These are phyloP conservation scores for Neurospora sublineolata DNA, from an alignment of 495 filamentous ascomycete genomes.

Conservation along the genomic window DNA sequence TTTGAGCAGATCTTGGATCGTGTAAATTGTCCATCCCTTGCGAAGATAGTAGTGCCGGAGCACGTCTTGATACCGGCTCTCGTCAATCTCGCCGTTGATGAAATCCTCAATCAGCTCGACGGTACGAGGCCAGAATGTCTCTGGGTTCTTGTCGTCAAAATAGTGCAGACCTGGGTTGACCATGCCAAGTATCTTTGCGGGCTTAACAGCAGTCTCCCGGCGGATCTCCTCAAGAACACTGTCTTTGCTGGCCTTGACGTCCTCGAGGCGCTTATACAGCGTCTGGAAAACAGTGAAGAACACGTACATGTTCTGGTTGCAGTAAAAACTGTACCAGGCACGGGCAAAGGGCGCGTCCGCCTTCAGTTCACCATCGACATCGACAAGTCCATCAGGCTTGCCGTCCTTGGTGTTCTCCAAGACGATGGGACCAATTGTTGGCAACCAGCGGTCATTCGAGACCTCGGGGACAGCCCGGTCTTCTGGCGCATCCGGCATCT, in stretches of 20 bases:
- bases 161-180: conserved; percentile 39
- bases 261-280: conserved; percentile 69
- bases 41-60: conserved; percentile 80
- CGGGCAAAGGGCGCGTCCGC: conserved; percentile 74
- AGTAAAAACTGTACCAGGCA: conserved; percentile 72
- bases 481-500: conserved; percentile 43
- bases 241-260: conserved; percentile 66
- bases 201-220: conserved; percentile 56
- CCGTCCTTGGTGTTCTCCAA: conserved; percentile 27
- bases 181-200: conserved; percentile 69
- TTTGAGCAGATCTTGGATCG: conserved; percentile 71
- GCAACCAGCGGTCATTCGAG: conserved; percentile 45
- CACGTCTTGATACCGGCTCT: conserved; percentile 71
- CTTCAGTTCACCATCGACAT: conserved; percentile 50
- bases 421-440: conserved; percentile 35
- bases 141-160: conserved; percentile 30
- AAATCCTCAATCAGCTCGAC: conserved; percentile 69
- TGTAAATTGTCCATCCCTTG: conserved; percentile 82
- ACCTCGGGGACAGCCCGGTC: conserved; percentile 35
- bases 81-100: conserved; percentile 73
- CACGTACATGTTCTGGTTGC: conserved; percentile 78
- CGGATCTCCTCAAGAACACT: conserved; percentile 61
- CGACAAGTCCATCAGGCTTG: conserved; percentile 25
- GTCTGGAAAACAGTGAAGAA: conserved; percentile 89
- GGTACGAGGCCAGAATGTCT: conserved; percentile 41